Evolutionary conservation across 768 basidiomycete species (phyloP).

Genomic region (Kwoniella sp.): DNA sequence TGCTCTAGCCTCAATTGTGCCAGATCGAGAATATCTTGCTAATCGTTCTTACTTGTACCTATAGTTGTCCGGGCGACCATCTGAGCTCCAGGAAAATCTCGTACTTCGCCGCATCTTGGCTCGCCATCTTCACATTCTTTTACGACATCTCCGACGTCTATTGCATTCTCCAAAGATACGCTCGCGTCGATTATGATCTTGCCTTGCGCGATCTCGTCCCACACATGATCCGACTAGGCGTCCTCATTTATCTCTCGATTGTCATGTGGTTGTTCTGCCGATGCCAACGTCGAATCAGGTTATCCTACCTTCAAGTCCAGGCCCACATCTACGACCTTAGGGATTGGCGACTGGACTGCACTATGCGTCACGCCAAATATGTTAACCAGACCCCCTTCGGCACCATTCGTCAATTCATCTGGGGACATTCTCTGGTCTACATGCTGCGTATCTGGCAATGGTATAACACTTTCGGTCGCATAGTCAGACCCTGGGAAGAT

Average conservation of each 20-base stretch:
- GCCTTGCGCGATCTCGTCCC: neutral
- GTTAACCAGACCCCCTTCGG: neutral
- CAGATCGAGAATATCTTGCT: neutral
- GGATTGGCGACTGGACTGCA: too few species aligned
- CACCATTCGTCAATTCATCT: neutral
- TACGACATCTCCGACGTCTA: neutral
- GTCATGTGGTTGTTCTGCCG: neutral
- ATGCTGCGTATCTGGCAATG: neutral
- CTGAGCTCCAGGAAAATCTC: neutral
- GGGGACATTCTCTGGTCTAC: neutral
- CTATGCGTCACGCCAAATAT: neutral
- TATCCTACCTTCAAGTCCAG: neutral
- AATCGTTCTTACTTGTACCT: neutral
- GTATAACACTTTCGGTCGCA: neutral
- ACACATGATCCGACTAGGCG: too few species aligned
- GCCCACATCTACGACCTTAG: neutral
- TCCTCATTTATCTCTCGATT: neutral
- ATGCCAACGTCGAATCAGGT: neutral
- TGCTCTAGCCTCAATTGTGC: neutral
- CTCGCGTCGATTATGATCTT: neutral
- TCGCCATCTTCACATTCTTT: neutral
- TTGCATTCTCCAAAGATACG: too few species aligned
- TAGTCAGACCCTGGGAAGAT: neutral
- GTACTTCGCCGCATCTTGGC: neutral
- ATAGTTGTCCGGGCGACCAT: neutral